A percentile compares a stretch with the other conserved stretches of the same genome.
Conservation (phyloP, 495 filamentous ascomycete species). For the Xylaria grammica region DNA sequence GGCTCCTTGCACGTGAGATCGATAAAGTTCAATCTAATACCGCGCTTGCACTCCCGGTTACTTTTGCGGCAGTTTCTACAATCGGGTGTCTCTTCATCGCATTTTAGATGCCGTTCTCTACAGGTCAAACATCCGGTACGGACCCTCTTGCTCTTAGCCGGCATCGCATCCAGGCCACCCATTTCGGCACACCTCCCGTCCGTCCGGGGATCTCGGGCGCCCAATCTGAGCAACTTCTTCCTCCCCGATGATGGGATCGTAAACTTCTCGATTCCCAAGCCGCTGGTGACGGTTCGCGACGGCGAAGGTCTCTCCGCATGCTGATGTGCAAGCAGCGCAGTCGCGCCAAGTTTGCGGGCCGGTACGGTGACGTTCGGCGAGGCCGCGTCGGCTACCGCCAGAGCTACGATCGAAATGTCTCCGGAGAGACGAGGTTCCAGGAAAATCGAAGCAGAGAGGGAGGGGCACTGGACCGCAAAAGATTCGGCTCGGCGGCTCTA, state of each 20-base stretch:
- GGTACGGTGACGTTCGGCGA: conserved; percentile 36
- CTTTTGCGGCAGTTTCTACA: conserved; percentile 92
- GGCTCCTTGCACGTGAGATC: conserved; percentile 77
- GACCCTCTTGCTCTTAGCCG: conserved; percentile 68
- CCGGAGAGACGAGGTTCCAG: conserved; percentile 12
- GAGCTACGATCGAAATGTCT: conserved; percentile 30
- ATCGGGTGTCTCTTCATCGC: conserved; percentile 78
- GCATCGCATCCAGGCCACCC: conserved; percentile 36
- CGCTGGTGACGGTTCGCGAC: conserved; percentile 40
- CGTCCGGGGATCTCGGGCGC: conserved; percentile 31
- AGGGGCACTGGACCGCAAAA: conserved; percentile 2
- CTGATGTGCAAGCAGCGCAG: conserved; percentile 33
- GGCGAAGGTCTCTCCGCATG: conserved; percentile 40
- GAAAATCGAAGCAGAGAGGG: neutral
- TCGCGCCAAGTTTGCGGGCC: conserved; percentile 39
- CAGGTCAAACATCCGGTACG: conserved; percentile 81
- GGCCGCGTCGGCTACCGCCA: conserved; percentile 41
- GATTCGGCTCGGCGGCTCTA: conserved; percentile 1
- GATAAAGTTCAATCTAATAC: conserved; percentile 90
- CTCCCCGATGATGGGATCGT: conserved; percentile 35
- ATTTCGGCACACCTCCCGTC: conserved; percentile 33
- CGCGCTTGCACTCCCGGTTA: conserved; percentile 81
- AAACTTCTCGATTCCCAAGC: conserved; percentile 31
- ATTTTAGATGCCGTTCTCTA: conserved; percentile 69
- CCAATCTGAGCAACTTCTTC: conserved; percentile 24